Base-by-base conservation (phyloP, 2,329 filamentous ascomycete genomes). In the Apiospora pterosperma region DNA sequence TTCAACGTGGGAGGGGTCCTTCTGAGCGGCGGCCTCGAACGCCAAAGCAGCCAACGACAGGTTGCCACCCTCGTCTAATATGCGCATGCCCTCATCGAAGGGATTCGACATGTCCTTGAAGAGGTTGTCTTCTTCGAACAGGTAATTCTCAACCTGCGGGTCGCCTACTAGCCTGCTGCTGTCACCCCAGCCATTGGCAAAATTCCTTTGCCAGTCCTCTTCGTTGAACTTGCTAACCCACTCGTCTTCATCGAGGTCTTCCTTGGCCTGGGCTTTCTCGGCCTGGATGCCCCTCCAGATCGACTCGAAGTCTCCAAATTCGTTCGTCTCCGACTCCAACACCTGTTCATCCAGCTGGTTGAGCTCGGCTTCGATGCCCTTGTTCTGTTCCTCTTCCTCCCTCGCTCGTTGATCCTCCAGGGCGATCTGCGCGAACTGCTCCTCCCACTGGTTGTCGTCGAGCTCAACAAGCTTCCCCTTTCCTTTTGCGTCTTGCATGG, bases 391-490 rank as follows among this genome's bases (percentile, higher is more conserved):
- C 61, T 77, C 75, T 55, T 72, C 70, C 48, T 80, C 75, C 64
- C 77, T 71, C 34, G 78, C 76, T 67, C 84, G 77, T 71, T 85
- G 79, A 73, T 90, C 85, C 66, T 89, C 83, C 67, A 90, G 80
- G 76, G 95, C 92, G 75, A 97, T 89, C 78, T 96, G 88, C 64
- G 93, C 92, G 77, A 99, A 99, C 77, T 98, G 93, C 72, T 93
- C 92, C 79, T 98, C 95, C 96, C 96, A 98, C 74, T 97, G 91
- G 73, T 90, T 83, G 71, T 99, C 95, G 75, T 97, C 93, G 28
- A 98, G 86, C 80, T 98, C 96, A 14, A 98, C 90, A 80, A 98
- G 88, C 78, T 96, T 97, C 42, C 92, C 94, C 76, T 98, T 98
- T 65, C 91, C 92, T 77, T 93, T 91, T 61, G 79, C 82, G 68